Evolutionary conservation across 1,139 yeast species (phyloP).

Genomic region (Kodamaea alishanica): DNA sequence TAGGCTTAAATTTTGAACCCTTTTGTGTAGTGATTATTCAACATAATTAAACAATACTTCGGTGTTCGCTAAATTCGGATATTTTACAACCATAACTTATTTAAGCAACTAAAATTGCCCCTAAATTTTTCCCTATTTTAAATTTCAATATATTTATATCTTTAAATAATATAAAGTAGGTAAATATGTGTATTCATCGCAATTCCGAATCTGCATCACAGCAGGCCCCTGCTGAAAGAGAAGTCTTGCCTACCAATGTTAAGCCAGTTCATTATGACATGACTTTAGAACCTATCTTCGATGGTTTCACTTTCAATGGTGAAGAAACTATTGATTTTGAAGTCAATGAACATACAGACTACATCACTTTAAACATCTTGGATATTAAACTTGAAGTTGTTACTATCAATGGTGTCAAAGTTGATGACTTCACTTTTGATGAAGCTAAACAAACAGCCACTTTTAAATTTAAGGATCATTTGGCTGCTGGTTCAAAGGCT

Average conservation of each 20-base stretch:
- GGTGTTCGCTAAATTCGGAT: no score
- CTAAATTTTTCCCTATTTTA: no score
- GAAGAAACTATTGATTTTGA: constrained; percentile 59
- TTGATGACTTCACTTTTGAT: constrained; percentile 34
- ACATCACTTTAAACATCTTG: constrained; percentile 54
- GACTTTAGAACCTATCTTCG: constrained; percentile 69
- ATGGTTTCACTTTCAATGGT: constrained; percentile 69
- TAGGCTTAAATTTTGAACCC: no score
- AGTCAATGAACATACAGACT: constrained; percentile 52
- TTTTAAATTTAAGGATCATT: constrained; percentile 51
- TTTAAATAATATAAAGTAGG: neutral
- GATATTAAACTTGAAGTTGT: constrained; percentile 64
- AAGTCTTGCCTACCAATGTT: constrained; percentile 69
- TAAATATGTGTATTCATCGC: constrained; percentile 10
- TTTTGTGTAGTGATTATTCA: no score
- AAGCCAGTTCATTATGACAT: constrained; percentile 70
- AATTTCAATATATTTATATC: neutral
- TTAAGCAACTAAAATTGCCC: no score
- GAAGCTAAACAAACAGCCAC: constrained; percentile 62
- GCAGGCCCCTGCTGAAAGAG: constrained; percentile 40
- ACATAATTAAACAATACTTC: no score
- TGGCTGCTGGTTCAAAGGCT: constrained; percentile 43
- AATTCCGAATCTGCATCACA: constrained; percentile 11
- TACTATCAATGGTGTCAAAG: constrained; percentile 36
- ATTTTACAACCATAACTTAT: no score